phyloP scores from a whole-genome alignment of 805 yeast species.

The Starmerella bacillaris region DNA sequence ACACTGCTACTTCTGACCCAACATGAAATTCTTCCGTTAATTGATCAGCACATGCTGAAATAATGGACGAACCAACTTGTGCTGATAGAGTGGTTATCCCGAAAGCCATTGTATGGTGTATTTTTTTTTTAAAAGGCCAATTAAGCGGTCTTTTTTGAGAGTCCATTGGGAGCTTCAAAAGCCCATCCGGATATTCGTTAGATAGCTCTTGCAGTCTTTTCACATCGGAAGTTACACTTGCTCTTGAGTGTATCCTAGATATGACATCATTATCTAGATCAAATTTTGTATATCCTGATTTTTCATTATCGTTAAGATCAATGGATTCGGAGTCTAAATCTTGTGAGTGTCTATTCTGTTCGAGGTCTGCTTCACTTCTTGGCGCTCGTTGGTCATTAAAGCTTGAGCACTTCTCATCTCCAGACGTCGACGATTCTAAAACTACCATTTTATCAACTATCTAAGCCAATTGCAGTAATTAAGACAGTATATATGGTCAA shows the following conservation, averaged over 20 bases:
- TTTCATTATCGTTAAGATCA: too few relatives aligned
- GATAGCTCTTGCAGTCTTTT: neutral
- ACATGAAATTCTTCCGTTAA: conserved; percentile 38
- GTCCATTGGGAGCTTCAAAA: conserved; percentile 5
- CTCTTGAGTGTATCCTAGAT: conserved; percentile 6
- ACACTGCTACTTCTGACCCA: conserved; percentile 45
- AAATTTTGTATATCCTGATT: too few relatives aligned
- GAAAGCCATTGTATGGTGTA: conserved; percentile 24
- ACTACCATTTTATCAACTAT: too few relatives aligned
- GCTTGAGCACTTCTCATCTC: too few relatives aligned
- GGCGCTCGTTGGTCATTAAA: too few relatives aligned
- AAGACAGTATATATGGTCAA: too few relatives aligned
- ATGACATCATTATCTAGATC: conserved; percentile 7
- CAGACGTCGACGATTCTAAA: too few relatives aligned
- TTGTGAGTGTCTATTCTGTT: too few relatives aligned
- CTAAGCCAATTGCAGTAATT: too few relatives aligned
- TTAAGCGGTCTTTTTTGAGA: conserved; percentile 27
- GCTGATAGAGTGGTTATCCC: conserved; percentile 33
- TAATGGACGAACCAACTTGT: conserved; percentile 40
- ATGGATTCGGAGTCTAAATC: too few relatives aligned
- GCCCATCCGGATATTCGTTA: conserved; percentile 8
- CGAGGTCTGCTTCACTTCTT: too few relatives aligned
- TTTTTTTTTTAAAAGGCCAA: conserved; percentile 32
- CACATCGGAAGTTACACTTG: conserved; percentile 5
- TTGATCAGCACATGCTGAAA: conserved; percentile 33